Evolutionary conservation across 257 asterid genomes (phyloP), one percentile per base, ranked within the genome.

Genomic region (Solanum pinnatisectum): DNA sequence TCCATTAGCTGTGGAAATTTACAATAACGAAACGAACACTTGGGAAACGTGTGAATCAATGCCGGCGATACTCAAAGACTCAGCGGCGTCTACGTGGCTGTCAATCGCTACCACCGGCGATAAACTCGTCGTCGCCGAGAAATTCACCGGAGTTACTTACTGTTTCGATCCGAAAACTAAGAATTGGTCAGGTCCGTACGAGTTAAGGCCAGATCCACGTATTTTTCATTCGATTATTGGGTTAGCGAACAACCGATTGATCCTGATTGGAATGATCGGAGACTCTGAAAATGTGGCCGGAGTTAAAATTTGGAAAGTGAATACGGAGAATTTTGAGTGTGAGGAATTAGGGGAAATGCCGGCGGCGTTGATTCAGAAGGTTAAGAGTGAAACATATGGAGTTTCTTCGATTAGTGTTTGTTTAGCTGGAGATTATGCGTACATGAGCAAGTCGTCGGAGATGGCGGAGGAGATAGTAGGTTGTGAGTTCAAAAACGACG

Each of bases 291-390:
- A 89, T 16, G 89, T 30, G 10, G 93, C 89, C 3, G 60, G 88
- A 18, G 90, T 94, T 87, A 93, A 94, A 90, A 63, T 96, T 0
- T 96, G 95, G 95, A 89, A 91, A 59, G 85, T 92, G 23, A 76
- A 56, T 22, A 84, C 59, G 7, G 91, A 87, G 3, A 89, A 44
- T 35, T 92, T 91, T 18, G 90, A 72, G n/a, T 88, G 90, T 23
- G 87, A 85, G 27, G 94, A 91, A 85, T 88, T 94, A 5, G 96
- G 95, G 36, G 96, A 94, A 76, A 93, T 95, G 95, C 98, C 98
- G 0, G 0, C 8, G 84, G 92, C 83, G 70, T 88, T 88, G 2
- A 92, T 88, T 6, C 85, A 68, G 89, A 94, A 91, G 81, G 59
- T 95, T 70, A 90, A 84, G 84, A 84, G 91, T 63, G 94, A 87